Evolutionary conservation across 495 filamentous ascomycete species (phyloP), one percentile per base, ranked within the genome.

Genomic region (Lasiosphaeris hirsuta): DNA sequence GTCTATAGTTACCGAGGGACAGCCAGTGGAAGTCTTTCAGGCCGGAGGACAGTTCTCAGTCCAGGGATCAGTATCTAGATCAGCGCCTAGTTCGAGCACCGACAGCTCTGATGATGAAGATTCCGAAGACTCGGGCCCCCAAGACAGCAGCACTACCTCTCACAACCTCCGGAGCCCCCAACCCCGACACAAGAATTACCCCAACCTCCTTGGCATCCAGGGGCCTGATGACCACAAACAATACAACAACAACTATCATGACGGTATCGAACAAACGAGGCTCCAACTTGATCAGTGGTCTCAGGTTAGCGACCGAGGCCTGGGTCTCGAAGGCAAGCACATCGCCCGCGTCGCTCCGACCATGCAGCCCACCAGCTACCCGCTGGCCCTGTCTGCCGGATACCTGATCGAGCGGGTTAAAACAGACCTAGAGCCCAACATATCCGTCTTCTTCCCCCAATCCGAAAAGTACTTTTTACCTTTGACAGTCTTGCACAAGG

Each of bases 401-500:
- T 10, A 51, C 9, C 15, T 51, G 13, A 14, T 51, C 35, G 35
- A 40, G 8, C 15, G 14, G 48, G 33, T 51, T 6, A 34, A 30
- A 37, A 36, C 15, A 7, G 51, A 53, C 19, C 39, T 53, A 4
- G 51, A 53, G 38, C 51, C 51, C 11, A 18, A 7, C 1, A 8
- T 53, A 10, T 30, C 38, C 11, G 42, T 15, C 51, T n/a, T 30
- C 15, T 53, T 53, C 19, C 14, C 19, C 38, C 42, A 53, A 18
- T 23, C 23, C 3, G 39, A 53, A 34, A 14, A 13, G 9, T 43
- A 43, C 37, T 53, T 53, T 34, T 39, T 53, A 7, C 51, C 51
- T n/a, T 53, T 37, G 51, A 53, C 51, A 2, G 39, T 34, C 10
- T 37, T 53, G 8, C 39, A 53, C 51, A 53, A 41, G 17, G 51